Conservation (phyloP, 23 red algal genomes). For the Chondrus crispus region DNA sequence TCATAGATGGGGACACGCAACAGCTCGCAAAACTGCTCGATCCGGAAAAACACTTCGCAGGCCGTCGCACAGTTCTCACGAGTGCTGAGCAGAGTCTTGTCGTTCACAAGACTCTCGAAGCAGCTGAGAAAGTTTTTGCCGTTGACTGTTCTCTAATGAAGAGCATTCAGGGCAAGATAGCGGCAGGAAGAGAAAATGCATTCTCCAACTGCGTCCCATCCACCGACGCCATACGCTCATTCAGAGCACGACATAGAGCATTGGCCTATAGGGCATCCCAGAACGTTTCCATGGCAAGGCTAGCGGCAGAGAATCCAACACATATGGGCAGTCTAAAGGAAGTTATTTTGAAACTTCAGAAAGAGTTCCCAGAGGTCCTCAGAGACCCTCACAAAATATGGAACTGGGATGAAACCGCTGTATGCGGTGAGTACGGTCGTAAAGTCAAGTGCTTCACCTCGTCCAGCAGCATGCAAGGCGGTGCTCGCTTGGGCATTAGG, state of each 20-base stretch:
- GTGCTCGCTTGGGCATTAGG: not conserved
- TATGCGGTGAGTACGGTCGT: not conserved
- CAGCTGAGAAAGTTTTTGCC: not conserved
- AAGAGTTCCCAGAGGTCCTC: not conserved
- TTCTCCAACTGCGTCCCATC: not conserved
- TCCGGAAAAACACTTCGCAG: not conserved
- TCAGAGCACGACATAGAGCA: not conserved
- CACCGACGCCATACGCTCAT: not conserved
- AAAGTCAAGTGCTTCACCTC: not conserved
- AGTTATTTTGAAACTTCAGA: not conserved
- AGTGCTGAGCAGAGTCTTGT: not conserved
- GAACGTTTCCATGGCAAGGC: not conserved
- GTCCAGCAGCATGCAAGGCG: not conserved
- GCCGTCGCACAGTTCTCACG: not conserved
- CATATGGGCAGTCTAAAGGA: not conserved
- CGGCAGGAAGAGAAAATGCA: not conserved
- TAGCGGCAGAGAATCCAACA: not conserved
- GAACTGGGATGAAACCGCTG: slow-evolving; percentile 7
- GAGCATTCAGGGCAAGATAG: not conserved
- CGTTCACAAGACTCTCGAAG: not conserved
- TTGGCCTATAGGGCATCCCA: not conserved
- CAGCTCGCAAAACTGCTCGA: not conserved
- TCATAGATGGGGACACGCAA: too few relatives aligned
- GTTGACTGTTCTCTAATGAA: not conserved
- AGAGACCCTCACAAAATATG: not conserved